Evolutionary conservation across 179 eudicot genomes (phyloP), one percentile per base, ranked within the genome.

Genomic region (Monotropa hypopitys): DNA sequence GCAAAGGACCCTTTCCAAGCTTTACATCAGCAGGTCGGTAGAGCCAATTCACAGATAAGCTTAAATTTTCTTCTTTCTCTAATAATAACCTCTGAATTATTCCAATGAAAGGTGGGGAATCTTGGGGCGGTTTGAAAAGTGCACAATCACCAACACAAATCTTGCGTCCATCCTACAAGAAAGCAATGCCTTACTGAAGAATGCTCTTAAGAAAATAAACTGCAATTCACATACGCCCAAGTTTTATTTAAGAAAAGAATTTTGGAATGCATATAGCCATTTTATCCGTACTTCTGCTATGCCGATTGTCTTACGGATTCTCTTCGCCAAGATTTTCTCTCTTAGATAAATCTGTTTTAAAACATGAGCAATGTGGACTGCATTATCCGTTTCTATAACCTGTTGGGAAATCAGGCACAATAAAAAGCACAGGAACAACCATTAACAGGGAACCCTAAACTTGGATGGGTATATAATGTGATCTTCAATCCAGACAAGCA

Each of bases 101-200:
- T 72, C 98, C 98, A 81, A 96, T 82, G 77, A 89, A 93, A 71
- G 97, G 96, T 21, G 92, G 92, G 43, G 89, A 87, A 77, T 90
- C 90, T 69, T 85, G 81, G 46, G 87, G 87, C 18, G 94, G 91
- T 81, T 93, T 89, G 74, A 93, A 96, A 40, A 96, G 93, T 78
- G 98, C 99, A 88, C 94, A 91, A 72, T 93, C 97, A 68, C 98
- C 98, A 76, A 93, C 81, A 76, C 74, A 76, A 66, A 93, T 87
- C 80, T 89, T 90, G 80, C 96, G 91, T 67, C 89, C 96, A 84
- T 89, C 97, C 99, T 93, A 76, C 80, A 81, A 74, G 63, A 80
- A 70, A 28, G 33, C 30, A 67, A 30, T 67, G 45, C 49, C 23
- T 63, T 50, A 66, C 51, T 23, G 43, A 77, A 77, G 68, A 51